Percentiles rank a stretch among this genome's conserved stretches.
Conservation (phyloP, 2,329 filamentous ascomycete species). For the Hypoxylon sp. region DNA sequence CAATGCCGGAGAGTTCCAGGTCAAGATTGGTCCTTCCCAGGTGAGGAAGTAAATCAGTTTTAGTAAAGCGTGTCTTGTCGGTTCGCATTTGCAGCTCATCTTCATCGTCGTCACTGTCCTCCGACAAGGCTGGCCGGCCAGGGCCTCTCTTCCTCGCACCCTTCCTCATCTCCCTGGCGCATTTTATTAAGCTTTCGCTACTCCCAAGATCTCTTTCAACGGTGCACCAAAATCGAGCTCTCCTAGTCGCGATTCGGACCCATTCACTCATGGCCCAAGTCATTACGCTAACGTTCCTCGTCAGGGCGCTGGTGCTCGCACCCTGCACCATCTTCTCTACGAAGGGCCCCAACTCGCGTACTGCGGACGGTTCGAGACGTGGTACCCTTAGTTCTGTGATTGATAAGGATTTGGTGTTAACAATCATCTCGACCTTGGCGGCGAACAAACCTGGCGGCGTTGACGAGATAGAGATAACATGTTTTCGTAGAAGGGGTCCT, state of each 20-base stretch:
- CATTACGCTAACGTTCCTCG: conserved; percentile 69
- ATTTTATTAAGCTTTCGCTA: conserved; percentile 51
- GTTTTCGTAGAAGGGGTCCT: conserved; percentile 62
- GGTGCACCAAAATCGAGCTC: conserved; percentile 72
- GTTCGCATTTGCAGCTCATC: conserved; percentile 35
- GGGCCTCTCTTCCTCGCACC: conserved; percentile 42
- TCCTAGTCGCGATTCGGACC: conserved; percentile 69
- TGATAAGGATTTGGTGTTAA: conserved; percentile 65
- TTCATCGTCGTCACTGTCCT: conserved; percentile 37
- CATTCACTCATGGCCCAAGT: conserved; percentile 78
- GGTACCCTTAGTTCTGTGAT: conserved; percentile 67
- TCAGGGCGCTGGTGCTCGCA: conserved; percentile 59
- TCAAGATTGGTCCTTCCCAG: conserved; percentile 66
- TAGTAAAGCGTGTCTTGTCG: conserved; percentile 44
- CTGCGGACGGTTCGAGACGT: conserved; percentile 68
- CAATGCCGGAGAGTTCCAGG: conserved; percentile 55
- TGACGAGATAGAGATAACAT: conserved; percentile 67
- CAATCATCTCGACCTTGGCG: conserved; percentile 68
- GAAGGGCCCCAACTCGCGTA: conserved; percentile 68
- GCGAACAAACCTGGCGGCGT: conserved; percentile 67
- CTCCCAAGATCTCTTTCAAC: conserved; percentile 63
- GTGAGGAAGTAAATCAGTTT: conserved; percentile 64
- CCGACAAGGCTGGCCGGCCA: conserved; percentile 40
- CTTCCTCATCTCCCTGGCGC: conserved; percentile 51
- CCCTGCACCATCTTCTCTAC: conserved; percentile 57